Evolutionary conservation across 2,329 filamentous ascomycete genomes (phyloP).

Genomic region (Paracoccidioides brasiliensis): DNA sequence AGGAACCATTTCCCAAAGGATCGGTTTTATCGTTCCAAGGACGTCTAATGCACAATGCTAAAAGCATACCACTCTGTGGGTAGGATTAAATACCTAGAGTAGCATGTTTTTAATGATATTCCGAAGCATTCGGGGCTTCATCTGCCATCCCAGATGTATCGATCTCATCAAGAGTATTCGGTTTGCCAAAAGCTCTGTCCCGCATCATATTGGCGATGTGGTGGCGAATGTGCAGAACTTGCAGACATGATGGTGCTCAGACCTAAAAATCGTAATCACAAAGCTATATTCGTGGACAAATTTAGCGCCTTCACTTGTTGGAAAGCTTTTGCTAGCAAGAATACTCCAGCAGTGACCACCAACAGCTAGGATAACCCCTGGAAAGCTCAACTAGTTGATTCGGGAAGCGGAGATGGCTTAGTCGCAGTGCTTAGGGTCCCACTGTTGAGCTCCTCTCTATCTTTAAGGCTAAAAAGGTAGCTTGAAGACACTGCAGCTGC

Average conservation of each 20-base stretch:
- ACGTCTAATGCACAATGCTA: no score
- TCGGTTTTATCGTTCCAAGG: no score
- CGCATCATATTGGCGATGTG: slow-evolving; percentile 7
- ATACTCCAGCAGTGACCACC: slow-evolving; percentile 11
- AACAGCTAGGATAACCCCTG: slow-evolving; percentile 10
- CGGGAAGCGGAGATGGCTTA: no score
- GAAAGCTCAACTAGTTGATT: no score
- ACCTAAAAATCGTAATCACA: slow-evolving; percentile 8
- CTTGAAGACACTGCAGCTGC: no score
- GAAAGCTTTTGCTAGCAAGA: slow-evolving; percentile 12
- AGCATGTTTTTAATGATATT: slow-evolving; percentile 4
- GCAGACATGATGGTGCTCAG: slow-evolving; percentile 5
- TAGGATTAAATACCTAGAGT: background rate
- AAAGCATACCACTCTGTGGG: background rate
- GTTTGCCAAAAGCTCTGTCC: slow-evolving; percentile 8
- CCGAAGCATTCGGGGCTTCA: slow-evolving; percentile 10
- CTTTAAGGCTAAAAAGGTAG: no score
- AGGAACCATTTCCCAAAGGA: no score
- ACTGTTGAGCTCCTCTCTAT: no score
- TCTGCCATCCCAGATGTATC: slow-evolving; percentile 9
- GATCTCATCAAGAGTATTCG: slow-evolving; percentile 5
- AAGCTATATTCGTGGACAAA: slow-evolving; percentile 9
- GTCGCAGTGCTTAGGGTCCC: no score
- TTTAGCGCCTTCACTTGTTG: slow-evolving; percentile 3
- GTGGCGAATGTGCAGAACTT: slow-evolving; percentile 5